Base-by-base conservation (phyloP, 2,329 filamentous ascomycete species). In the Zasmidium cellare region DNA sequence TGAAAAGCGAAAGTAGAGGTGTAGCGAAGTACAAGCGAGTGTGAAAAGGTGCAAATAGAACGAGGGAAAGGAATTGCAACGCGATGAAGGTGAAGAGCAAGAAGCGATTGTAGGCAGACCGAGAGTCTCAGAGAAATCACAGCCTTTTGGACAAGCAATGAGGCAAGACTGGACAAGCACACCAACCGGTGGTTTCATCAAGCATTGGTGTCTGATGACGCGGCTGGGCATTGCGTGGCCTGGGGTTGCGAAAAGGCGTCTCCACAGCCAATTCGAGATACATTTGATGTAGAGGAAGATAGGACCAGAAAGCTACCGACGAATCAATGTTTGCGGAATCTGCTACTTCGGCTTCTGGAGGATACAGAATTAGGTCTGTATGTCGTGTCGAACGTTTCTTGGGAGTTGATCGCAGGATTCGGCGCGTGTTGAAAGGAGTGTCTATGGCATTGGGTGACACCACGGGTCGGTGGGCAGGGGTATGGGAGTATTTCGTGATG, bases 121-220 rank as follows among this genome's bases (percentile, higher is more conserved):
- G n/a, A n/a, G n/a, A n/a, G n/a, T n/a, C n/a, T n/a, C n/a, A 41
- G 5, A 41, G 35, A 41, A 22, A 49, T 9, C 9, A 49, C 23
- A 25, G n/a, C 28, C 47, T 24, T 49, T 25, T 49, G 16, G 19
- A 47, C 45, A 16, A 22, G 23, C 23, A 47, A 22, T 38, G 46
- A 46, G 46, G 48, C 25, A 54, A 48, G 45, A 12, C 47, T 48
- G 12, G 23, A 49, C 53, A 55, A 55, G 53, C 53, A 55, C 45
- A 49, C 53, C 23, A 55, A 55, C 46, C 53, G 20, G 28, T 55
- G 9, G 46, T 46, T 53, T 53, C n/a, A n/a, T n/a, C 38, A 53
- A 53, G 51, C 51, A 53, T 6, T 45, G 28, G 38, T 53, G 18
- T 31, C 28, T 52, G 50, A 38, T 24, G 50, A 52, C 50, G 50